Percentiles rank a stretch among this genome's conserved stretches.
phyloP scores from a whole-genome alignment of 2,329 filamentous ascomycete species.

The Gnomoniopsis sp. region DNA sequence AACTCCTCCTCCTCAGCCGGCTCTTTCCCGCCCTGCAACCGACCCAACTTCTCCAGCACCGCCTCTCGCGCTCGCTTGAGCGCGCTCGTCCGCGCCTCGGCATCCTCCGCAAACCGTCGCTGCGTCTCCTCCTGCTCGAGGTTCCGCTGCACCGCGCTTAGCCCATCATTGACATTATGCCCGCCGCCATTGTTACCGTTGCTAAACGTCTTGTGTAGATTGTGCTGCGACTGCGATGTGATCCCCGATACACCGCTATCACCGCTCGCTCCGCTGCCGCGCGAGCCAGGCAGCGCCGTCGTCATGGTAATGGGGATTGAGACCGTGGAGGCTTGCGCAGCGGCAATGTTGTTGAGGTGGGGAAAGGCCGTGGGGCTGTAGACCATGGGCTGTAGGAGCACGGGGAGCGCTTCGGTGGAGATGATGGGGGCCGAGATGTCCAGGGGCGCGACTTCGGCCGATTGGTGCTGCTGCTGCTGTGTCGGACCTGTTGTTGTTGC shows the following conservation, averaged over 20 bases:
- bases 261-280: slow-evolving; percentile 4
- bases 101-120: slow-evolving; percentile 54
- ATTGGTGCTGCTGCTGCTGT: neutral
- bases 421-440: slow-evolving; percentile 50
- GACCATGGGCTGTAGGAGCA: slow-evolving; percentile 53
- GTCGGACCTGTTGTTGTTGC: neutral
- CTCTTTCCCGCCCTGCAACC: slow-evolving; percentile 26
- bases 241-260: neutral
- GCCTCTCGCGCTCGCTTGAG: slow-evolving; percentile 58
- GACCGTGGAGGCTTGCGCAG: slow-evolving; percentile 24
- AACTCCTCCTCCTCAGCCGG: slow-evolving; percentile 11
- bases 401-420: slow-evolving; percentile 43
- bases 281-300: slow-evolving; percentile 21
- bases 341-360: too few relatives aligned
- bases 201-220: neutral
- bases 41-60: slow-evolving; percentile 56
- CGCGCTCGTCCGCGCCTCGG: slow-evolving; percentile 50
- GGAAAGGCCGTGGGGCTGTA: slow-evolving; percentile 56
- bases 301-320: slow-evolving; percentile 6
- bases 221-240: neutral
- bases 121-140: slow-evolving; percentile 54
- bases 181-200: slow-evolving; percentile 11
- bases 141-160: slow-evolving; percentile 57
- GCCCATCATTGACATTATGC: slow-evolving; percentile 37
- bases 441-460: slow-evolving; percentile 18